Base-by-base conservation (phyloP, 345 rosid genomes). In the Sonneratia caseolaris region DNA sequence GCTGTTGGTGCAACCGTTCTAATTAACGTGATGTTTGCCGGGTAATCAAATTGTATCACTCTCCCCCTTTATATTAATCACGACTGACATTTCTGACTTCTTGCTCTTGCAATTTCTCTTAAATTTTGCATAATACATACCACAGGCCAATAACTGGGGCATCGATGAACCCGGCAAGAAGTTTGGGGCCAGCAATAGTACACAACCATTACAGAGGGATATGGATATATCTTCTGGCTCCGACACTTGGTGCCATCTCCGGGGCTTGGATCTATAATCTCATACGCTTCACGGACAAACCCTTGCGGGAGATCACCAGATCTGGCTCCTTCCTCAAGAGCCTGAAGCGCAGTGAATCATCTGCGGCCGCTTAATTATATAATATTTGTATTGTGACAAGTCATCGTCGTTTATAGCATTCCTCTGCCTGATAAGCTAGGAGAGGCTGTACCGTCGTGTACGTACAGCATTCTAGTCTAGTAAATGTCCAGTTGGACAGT, bases 131-230 rank as follows among this genome's bases (percentile, higher is more conserved):
- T 27, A 27, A 27, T 27, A 27, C 1, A 27, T 27, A 27, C 32
- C 24, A 40, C 69, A 72, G 75, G 16, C 40, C 75, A 35, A 64
- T 27, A 53, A 64, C 75, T 5, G 75, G 70, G 2, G 75, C 70
- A 3, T 72, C 75, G 12, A 65, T 72, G 75, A 72, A 72, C 75
- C 75, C 75, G 14, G 75, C 75, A 35, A 62, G 75, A 37, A 72
- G 75, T 42, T 9, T 72, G 2, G 75, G 75, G 8, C 75, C 70
- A 48, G 75, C 75, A 11, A 65, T 72, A 65, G 32, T 49, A 3
- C 62, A 64, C 70, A 19, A 32, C 61, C 68, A 72, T 48, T 72
- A 72, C 75, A 62, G 47, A 24, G 27, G 42, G 22, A n/a, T 72
- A 16, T 72, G 70, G 75, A 35, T 72, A 21, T 72, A 65, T 22